Percentiles rank a stretch among this genome's conserved stretches.
These are phyloP conservation scores for Fusarium sp. DNA, from an alignment of 2,329 filamentous ascomycete species.

Conservation along the genomic window DNA sequence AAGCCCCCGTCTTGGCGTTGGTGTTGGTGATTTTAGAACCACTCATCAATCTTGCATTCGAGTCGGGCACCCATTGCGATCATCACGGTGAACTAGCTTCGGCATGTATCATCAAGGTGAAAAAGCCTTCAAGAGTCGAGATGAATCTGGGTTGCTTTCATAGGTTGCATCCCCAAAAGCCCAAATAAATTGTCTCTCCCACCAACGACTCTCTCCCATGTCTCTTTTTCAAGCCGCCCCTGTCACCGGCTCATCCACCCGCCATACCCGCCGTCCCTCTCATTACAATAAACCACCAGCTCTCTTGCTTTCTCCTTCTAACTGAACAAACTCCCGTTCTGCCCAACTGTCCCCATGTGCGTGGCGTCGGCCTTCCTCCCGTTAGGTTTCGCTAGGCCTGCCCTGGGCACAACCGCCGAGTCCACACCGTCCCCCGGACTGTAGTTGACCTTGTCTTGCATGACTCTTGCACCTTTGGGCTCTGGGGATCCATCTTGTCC, in stretches of 20 bases:
- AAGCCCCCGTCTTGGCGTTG: conserved; percentile 15
- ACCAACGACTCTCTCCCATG: conserved; percentile 24
- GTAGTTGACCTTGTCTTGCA: conserved; percentile 21
- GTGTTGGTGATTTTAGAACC: conserved; percentile 1
- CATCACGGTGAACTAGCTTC: conserved; percentile 16
- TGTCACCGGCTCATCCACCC: conserved; percentile 37
- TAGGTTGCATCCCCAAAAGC: conserved; percentile 12
- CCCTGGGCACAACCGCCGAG: conserved; percentile 37
- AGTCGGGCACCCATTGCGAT: conserved; percentile 31
- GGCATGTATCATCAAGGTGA: not conserved
- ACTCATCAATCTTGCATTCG: conserved; percentile 39
- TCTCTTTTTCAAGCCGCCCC: conserved; percentile 20
- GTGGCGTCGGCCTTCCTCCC: conserved; percentile 39
- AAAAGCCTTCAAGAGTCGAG: not conserved
- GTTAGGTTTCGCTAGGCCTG: conserved; percentile 40
- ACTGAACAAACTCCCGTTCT: conserved; percentile 1
- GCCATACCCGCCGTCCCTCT: conserved; percentile 17
- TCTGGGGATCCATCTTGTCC: conserved; percentile 2
- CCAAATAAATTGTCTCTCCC: conserved; percentile 30
- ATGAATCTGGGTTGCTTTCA: conserved; percentile 28
- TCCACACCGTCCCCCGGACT: conserved; percentile 33
- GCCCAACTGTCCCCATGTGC: conserved; percentile 25
- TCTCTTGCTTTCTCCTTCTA: not conserved
- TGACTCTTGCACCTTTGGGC: conserved; percentile 31
- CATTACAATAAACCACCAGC: conserved; percentile 20